These are phyloP conservation scores for Linum tenue DNA, from an alignment of 345 rosid genomes.

Conservation along the genomic window DNA sequence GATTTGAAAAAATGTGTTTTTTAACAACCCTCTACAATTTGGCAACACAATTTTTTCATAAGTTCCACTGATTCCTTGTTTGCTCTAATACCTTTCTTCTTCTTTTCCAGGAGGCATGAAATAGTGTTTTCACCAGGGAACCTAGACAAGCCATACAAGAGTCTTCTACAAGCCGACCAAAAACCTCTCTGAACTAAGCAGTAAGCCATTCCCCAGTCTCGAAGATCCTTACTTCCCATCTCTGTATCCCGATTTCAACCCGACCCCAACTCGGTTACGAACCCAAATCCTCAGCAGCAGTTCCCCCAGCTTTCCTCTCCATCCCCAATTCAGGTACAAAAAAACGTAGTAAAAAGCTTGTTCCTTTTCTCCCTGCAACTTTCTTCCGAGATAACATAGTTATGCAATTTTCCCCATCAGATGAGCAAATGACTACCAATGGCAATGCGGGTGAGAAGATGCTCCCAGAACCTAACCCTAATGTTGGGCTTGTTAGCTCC, in stretches of 20 bases:
- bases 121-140: conserved; percentile 6
- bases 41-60: neutral
- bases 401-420: neutral
- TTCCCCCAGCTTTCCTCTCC: too few relatives aligned
- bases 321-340: too few relatives aligned
- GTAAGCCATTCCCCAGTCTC: conserved; percentile 7
- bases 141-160: conserved; percentile 11
- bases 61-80: neutral
- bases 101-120: conserved; percentile 10
- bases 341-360: too few relatives aligned
- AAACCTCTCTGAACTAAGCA: neutral
- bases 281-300: neutral
- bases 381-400: too few relatives aligned
- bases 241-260: neutral
- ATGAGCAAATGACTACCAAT: too few relatives aligned
- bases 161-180: conserved; percentile 5
- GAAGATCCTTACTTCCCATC: neutral
- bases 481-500: too few relatives aligned
- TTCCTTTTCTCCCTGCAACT: too few relatives aligned
- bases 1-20: neutral
- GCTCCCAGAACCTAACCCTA: too few relatives aligned
- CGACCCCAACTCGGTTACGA: too few relatives aligned
- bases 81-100: neutral
- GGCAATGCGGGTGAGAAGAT: too few relatives aligned
- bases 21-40: neutral